phyloP scores from a whole-genome alignment of 1,284 basidiomycete species.

The Cystobasidium slooffiae region DNA sequence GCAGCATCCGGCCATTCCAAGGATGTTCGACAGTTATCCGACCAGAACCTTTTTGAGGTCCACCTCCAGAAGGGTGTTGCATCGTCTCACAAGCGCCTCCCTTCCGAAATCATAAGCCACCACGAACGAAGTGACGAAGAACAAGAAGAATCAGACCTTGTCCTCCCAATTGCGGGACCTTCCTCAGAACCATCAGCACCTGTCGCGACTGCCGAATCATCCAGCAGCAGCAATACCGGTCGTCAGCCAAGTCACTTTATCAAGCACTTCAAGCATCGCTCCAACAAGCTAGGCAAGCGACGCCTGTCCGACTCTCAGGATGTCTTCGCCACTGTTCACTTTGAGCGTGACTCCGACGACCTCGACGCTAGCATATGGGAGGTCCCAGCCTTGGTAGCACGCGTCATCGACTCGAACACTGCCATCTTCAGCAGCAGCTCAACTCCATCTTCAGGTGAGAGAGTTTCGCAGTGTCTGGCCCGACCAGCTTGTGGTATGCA shows the following conservation, averaged over 20 bases:
- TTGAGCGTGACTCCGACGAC: conserved; percentile 26
- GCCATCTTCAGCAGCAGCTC: background rate
- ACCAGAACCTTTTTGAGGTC: conserved; percentile 40
- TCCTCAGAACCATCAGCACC: conserved; percentile 24
- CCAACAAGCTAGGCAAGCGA: conserved; percentile 26
- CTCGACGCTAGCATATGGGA: conserved; percentile 23
- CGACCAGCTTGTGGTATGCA: no score
- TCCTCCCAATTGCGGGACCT: conserved; percentile 13
- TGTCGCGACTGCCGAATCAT: background rate
- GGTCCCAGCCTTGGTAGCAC: conserved; percentile 17
- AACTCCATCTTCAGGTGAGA: background rate
- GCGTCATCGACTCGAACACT: conserved; percentile 5
- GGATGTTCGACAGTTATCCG: conserved; percentile 26
- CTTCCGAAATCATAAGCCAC: conserved; percentile 38
- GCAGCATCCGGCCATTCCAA: background rate
- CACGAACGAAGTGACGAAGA: conserved; percentile 39
- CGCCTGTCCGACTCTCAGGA: conserved; percentile 13
- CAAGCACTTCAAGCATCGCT: conserved; percentile 39
- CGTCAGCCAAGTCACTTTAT: conserved; percentile 43
- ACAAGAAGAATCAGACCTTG: background rate
- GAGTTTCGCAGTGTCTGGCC: background rate
- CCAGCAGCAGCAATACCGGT: conserved; percentile 2
- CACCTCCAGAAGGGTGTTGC: conserved; percentile 33
- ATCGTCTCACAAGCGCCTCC: conserved; percentile 38
- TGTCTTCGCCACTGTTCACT: background rate